These are phyloP conservation scores for Syncephalastrum contaminatum DNA, from an alignment of 371 early-diverging fungal genomes.

Conservation along the genomic window DNA sequence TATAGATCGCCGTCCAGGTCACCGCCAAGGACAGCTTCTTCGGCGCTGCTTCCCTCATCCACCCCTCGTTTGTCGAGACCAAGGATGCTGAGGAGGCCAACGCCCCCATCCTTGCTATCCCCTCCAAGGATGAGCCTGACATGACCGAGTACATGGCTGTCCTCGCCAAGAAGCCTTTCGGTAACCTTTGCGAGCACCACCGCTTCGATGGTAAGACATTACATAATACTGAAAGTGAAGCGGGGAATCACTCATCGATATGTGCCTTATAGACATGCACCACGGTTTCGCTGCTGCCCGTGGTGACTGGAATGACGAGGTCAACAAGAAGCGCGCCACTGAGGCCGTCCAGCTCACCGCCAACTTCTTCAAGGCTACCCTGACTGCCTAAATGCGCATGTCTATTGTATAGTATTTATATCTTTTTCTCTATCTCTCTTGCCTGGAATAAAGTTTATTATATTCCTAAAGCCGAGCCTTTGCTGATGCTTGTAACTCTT, in stretches of 20 bases:
- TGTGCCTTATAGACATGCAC: slow-evolving; percentile 37
- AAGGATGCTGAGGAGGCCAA: slow-evolving; percentile 53
- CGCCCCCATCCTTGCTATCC: slow-evolving; percentile 60
- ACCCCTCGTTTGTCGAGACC: slow-evolving; percentile 56
- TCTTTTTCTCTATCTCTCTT: too few species aligned
- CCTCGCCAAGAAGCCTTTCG: slow-evolving; percentile 58
- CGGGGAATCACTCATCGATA: too few species aligned
- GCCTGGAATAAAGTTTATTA: too few species aligned
- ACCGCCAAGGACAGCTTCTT: slow-evolving; percentile 32
- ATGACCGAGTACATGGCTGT: slow-evolving; percentile 51
- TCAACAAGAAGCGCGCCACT: slow-evolving; percentile 47
- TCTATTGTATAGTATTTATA: too few species aligned
- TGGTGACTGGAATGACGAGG: slow-evolving; percentile 56
- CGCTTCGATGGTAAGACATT: slow-evolving; percentile 54
- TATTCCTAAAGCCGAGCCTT: too few species aligned
- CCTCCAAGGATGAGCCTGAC: slow-evolving; percentile 65
- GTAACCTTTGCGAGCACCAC: slow-evolving; percentile 45
- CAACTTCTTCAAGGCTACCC: slow-evolving; percentile 47
- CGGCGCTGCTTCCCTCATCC: slow-evolving; percentile 56
- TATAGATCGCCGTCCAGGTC: slow-evolving; percentile 36
- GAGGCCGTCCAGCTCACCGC: slow-evolving; percentile 53
- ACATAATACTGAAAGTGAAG: background rate
- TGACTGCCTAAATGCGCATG: background rate
- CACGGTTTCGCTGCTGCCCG: slow-evolving; percentile 76
- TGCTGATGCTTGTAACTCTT: slow-evolving; percentile 3